Conservation (phyloP, 2,329 filamentous ascomycete genomes). For the Waltergamsia citrina region DNA sequence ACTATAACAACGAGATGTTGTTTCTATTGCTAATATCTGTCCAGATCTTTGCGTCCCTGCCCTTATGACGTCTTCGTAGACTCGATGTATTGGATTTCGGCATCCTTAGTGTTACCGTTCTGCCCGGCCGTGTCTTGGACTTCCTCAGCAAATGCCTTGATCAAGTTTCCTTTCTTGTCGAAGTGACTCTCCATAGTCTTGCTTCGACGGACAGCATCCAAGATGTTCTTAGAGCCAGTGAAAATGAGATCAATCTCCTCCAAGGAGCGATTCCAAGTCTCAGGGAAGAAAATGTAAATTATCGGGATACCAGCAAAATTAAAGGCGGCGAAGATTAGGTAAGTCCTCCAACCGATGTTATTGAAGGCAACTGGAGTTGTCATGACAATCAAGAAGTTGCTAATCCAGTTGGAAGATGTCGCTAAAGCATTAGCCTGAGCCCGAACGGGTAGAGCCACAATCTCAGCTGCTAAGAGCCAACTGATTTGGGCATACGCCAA, state of each 20-base stretch:
- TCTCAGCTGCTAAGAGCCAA: conserved; percentile 43
- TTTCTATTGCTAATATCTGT: no score
- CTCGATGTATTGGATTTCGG: no score
- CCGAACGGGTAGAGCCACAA: conserved; percentile 32
- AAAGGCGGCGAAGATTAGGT: conserved; percentile 28
- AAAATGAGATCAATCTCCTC: conserved; percentile 49
- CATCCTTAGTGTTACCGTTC: no score
- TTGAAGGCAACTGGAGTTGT: conserved; percentile 54
- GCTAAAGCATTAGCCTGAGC: conserved; percentile 37
- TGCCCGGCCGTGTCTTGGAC: no score
- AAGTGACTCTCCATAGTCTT: neutral
- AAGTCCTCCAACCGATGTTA: conserved; percentile 40
- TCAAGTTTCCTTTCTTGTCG: conserved; percentile 1
- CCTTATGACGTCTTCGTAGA: no score
- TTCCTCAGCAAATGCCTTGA: no score
- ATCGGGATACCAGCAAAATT: conserved; percentile 29
- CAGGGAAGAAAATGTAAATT: conserved; percentile 33
- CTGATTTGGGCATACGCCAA: conserved; percentile 52
- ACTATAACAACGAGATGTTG: no score
- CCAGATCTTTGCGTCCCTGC: no score
- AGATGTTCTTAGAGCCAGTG: conserved; percentile 6
- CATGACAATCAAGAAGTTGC: conserved; percentile 38
- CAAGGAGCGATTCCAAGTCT: conserved; percentile 35
- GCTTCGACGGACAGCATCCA: neutral
- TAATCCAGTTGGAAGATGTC: conserved; percentile 19